These are phyloP conservation scores for Heliocybe sulcata DNA, from an alignment of 1,284 basidiomycete species.

Conservation along the genomic window DNA sequence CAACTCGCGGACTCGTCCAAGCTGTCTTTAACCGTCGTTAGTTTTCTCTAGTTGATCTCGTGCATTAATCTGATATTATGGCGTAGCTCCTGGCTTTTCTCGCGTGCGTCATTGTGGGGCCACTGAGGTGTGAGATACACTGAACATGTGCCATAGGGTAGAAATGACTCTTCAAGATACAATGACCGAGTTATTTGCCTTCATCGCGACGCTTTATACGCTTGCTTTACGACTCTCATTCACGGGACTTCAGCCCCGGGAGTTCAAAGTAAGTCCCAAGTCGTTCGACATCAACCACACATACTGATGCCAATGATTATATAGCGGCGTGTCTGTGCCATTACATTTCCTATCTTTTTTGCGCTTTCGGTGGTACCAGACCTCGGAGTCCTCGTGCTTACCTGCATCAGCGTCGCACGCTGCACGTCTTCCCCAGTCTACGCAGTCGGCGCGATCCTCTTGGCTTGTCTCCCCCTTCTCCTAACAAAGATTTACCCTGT, in stretches of 20 bases:
- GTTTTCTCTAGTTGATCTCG: neutral
- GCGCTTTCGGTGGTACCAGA: neutral
- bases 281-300: neutral
- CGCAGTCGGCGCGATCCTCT: neutral
- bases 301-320: neutral
- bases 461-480: neutral
- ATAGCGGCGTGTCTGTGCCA: neutral
- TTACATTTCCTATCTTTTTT: neutral
- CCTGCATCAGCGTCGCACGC: neutral
- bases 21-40: neutral
- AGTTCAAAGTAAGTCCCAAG: neutral
- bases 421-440: neutral
- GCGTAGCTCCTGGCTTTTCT: neutral
- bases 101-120: neutral
- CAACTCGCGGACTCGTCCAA: neutral
- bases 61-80: neutral
- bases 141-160: neutral
- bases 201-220: neutral
- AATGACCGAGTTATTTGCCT: neutral
- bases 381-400: neutral
- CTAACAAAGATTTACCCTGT: neutral
- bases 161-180: neutral
- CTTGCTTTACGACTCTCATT: neutral
- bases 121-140: neutral
- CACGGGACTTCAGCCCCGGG: neutral